phyloP scores from a whole-genome alignment of 2,329 filamentous ascomycete species.

The Passalora sequoiae region DNA sequence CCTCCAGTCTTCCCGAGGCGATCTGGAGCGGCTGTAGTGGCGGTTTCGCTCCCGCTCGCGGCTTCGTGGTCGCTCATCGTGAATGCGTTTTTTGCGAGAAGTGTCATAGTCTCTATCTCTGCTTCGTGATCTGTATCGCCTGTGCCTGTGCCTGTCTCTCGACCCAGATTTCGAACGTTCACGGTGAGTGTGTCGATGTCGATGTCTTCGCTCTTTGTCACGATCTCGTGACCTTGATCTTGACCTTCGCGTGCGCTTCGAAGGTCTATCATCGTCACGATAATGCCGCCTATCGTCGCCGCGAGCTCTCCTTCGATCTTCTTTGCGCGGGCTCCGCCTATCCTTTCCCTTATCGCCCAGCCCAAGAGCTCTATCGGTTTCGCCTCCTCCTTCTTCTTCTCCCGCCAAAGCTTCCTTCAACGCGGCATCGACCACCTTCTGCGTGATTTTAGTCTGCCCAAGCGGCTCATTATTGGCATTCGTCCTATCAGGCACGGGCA shows the following conservation, averaged over 20 bases:
- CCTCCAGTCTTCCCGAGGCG: slow-evolving; percentile 17
- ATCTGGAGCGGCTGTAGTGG: slow-evolving; percentile 19
- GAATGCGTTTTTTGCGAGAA: slow-evolving; percentile 7
- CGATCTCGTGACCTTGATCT: slow-evolving; percentile 28
- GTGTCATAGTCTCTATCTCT: slow-evolving; percentile 15
- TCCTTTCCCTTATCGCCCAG: slow-evolving; percentile 22
- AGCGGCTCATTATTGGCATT: slow-evolving; percentile 63
- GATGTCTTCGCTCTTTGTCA: slow-evolving; percentile 23
- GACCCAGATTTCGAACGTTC: slow-evolving; percentile 18
- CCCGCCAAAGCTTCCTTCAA: slow-evolving; percentile 45
- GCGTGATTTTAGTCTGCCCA: slow-evolving; percentile 44
- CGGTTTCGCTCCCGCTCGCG: slow-evolving; percentile 12
- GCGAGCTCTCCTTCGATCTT: slow-evolving; percentile 24
- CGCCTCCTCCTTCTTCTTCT: slow-evolving; percentile 39
- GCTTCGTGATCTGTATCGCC: slow-evolving; percentile 18
- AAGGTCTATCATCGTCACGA: slow-evolving; percentile 19
- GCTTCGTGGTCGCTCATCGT: slow-evolving; percentile 14
- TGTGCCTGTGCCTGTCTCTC: slow-evolving; percentile 10
- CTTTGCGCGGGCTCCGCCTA: slow-evolving; percentile 17
- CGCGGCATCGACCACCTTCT: slow-evolving; percentile 54
- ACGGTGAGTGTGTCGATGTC: slow-evolving; percentile 20
- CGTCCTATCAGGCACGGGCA: slow-evolving; percentile 62
- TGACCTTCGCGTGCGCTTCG: slow-evolving; percentile 22
- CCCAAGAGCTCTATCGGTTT: slow-evolving; percentile 27
- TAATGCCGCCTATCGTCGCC: slow-evolving; percentile 21